These are phyloP conservation scores for Cupressus sempervirens DNA, from an alignment of 75 land plant genomes.

Conservation along the genomic window DNA sequence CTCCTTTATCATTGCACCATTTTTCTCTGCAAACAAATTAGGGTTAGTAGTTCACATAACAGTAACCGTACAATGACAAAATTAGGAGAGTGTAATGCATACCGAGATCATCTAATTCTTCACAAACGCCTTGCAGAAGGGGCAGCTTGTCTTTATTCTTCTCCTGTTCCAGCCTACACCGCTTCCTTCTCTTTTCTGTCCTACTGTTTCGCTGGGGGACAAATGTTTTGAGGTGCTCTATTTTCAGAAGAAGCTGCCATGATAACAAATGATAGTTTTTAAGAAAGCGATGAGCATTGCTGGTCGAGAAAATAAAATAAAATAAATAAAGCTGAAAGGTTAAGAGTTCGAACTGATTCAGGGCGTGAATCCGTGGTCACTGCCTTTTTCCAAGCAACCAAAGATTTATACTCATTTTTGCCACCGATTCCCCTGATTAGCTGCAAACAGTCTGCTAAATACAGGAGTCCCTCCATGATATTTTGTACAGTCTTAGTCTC, in stretches of 20 bases:
- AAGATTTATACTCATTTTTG: neutral
- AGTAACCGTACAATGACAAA: neutral
- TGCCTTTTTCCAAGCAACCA: neutral
- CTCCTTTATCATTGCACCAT: slow-evolving; percentile 12
- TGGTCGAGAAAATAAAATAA: neutral
- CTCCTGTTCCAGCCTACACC: neutral
- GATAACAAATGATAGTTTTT: neutral
- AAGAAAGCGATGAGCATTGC: neutral
- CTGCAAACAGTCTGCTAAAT: neutral
- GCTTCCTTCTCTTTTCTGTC: neutral
- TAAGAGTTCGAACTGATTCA: neutral
- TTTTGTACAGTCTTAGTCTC: neutral
- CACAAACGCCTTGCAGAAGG: slow-evolving; percentile 4
- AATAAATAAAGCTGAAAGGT: neutral
- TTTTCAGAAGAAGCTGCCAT: slow-evolving; percentile 11
- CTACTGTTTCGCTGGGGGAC: neutral
- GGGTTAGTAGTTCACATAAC: neutral
- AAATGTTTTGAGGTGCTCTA: slow-evolving; percentile 1
- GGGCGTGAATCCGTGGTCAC: neutral
- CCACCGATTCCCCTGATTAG: neutral
- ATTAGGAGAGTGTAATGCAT: neutral
- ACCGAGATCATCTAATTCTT: neutral
- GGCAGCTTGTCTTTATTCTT: neutral
- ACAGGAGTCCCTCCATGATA: neutral
- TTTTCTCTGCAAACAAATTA: neutral